phyloP scores from a whole-genome alignment of 345 rosid species.

The Rhizophora apiculata region DNA sequence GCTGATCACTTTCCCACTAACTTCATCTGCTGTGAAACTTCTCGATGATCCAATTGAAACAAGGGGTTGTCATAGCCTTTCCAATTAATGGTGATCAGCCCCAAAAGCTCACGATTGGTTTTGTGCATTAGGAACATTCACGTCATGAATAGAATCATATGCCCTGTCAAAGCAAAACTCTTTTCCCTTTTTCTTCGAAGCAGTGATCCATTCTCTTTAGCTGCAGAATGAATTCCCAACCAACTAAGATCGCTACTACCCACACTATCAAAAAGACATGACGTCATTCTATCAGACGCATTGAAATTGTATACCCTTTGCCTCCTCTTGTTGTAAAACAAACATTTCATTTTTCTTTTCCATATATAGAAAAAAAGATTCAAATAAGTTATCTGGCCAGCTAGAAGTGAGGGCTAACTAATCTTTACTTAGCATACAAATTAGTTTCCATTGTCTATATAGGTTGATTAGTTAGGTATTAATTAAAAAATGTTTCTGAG shows the following conservation, averaged over 20 bases:
- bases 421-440: not conserved
- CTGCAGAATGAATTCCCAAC: slow-evolving; percentile 7
- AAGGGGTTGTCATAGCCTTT: not conserved
- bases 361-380: not conserved
- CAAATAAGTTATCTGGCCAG: not conserved
- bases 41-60: not conserved
- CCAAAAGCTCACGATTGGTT: not conserved
- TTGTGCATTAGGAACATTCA: not conserved
- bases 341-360: too few species aligned
- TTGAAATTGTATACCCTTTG: too few species aligned
- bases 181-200: slow-evolving; percentile 8
- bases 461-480: too few species aligned
- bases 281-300: too few species aligned
- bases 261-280: not conserved
- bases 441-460: too few species aligned
- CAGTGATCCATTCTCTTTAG: slow-evolving; percentile 1
- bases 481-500: too few species aligned
- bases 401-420: not conserved
- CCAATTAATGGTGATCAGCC: not conserved
- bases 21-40: not conserved
- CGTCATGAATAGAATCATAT: slow-evolving; percentile 4
- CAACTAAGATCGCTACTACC: not conserved
- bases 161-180: slow-evolving; percentile 3
- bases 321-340: too few species aligned
- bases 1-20: not conserved